Evolutionary conservation across 2,329 filamentous ascomycete species (phyloP).

Genomic region (Fusarium illudens): DNA sequence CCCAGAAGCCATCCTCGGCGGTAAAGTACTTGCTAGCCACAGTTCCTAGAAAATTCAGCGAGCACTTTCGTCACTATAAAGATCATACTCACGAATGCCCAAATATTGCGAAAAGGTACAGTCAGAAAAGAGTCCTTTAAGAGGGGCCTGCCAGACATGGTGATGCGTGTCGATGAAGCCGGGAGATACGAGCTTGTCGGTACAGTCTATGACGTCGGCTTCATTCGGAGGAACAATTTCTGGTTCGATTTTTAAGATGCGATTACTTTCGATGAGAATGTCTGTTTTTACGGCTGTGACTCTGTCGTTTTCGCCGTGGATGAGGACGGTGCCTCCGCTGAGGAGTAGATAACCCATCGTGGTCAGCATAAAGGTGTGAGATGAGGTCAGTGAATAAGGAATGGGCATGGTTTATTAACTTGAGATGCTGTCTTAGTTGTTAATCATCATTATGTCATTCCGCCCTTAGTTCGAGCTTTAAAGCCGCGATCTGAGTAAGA

Average conservation of each 20-base stretch:
- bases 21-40: not conserved
- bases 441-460: not conserved
- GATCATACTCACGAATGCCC: not conserved
- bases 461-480: not conserved
- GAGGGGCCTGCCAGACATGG: slow-evolving; percentile 11
- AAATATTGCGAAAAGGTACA: not conserved
- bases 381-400: not conserved
- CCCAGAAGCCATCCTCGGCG: slow-evolving; percentile 16
- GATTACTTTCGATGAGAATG: slow-evolving; percentile 10
- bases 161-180: slow-evolving; percentile 20
- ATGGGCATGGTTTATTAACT: not conserved
- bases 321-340: slow-evolving; percentile 22
- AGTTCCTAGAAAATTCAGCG: not conserved
- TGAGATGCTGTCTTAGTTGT: not conserved
- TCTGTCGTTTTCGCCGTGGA: slow-evolving; percentile 8
- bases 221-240: not conserved
- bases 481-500: not conserved
- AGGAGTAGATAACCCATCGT: not conserved
- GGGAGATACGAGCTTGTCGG: slow-evolving; percentile 13
- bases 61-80: fast-evolving
- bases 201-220: not conserved
- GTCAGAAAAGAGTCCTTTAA: slow-evolving; percentile 11
- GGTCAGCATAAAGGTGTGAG: not conserved
- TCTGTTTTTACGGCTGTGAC: slow-evolving; percentile 2
- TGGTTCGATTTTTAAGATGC: not conserved